Percentiles rank a stretch among this genome's conserved stretches.
These are phyloP conservation scores for Aspergillus incahuasiensis DNA, from an alignment of 495 filamentous ascomycete genomes.

Conservation along the genomic window DNA sequence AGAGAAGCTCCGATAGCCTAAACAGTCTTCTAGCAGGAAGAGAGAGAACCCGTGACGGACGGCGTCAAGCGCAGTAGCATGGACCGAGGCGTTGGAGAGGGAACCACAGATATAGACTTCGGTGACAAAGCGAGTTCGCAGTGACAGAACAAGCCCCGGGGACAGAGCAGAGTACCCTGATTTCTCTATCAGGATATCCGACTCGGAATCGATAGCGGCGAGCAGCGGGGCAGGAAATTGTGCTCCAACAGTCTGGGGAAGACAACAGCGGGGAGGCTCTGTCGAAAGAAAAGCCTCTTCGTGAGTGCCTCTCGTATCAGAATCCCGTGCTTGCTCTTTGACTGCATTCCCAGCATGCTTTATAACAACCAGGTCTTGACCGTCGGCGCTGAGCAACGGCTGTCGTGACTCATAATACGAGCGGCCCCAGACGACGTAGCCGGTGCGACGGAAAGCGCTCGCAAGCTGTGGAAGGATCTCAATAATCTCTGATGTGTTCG, in stretches of 20 bases:
- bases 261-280: conserved; percentile 52
- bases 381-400: conserved; percentile 42
- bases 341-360: conserved; percentile 19
- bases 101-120: conserved; percentile 89
- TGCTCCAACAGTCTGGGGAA: conserved; percentile 56
- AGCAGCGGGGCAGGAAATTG: conserved; percentile 61
- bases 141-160: conserved; percentile 61
- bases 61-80: conserved; percentile 89
- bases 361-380: conserved; percentile 36
- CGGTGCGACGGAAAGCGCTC: conserved; percentile 67
- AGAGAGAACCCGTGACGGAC: conserved; percentile 81
- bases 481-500: conserved; percentile 60
- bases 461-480: conserved; percentile 62
- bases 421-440: conserved; percentile 85
- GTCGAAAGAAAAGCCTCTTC: conserved; percentile 61
- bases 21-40: conserved; percentile 81
- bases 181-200: conserved; percentile 71
- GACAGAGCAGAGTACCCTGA: conserved; percentile 86
- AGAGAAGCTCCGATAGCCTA: conserved; percentile 70
- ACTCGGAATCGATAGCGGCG: conserved; percentile 47
- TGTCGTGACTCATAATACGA: conserved; percentile 66
- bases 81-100: conserved; percentile 84
- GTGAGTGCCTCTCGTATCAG: conserved; percentile 30
- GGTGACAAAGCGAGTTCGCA: conserved; percentile 76
- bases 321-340: conserved; percentile 13